Conservation (phyloP, 495 filamentous ascomycete species). For the Penicillium goetzii region DNA sequence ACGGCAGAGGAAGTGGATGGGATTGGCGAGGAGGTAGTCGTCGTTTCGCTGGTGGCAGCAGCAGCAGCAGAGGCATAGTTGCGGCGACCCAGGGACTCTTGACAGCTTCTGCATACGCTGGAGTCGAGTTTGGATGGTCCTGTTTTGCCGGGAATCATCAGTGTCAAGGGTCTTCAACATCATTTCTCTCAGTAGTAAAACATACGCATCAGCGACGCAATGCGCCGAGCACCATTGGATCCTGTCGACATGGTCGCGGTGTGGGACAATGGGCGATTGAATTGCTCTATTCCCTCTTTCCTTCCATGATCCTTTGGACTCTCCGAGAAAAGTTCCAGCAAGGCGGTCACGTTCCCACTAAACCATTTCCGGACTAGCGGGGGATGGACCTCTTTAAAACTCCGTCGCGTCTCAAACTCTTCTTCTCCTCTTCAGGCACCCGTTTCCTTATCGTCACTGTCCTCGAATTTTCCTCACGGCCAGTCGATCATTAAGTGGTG, state of each 20-base stretch:
- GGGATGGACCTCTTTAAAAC: constrained; percentile 21
- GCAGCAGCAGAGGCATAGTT: constrained; percentile 50
- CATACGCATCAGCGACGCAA: constrained; percentile 47
- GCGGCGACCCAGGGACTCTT: constrained; percentile 50
- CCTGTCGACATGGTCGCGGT: constrained; percentile 46
- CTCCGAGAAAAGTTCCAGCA: constrained; percentile 50
- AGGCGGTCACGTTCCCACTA: constrained; percentile 40
- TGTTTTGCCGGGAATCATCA: constrained; percentile 21
- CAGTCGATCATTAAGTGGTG: constrained; percentile 68
- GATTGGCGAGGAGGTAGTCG: constrained; percentile 25
- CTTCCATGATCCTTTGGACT: constrained; percentile 14
- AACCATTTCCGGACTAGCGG: constrained; percentile 28
- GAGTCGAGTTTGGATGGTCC: constrained; percentile 49
- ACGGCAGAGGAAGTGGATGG: constrained; percentile 37
- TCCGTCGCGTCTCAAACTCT: constrained; percentile 19
- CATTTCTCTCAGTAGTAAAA: background rate
- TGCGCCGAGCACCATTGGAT: constrained; percentile 51
- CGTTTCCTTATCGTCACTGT: constrained; percentile 68
- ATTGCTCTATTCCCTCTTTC: constrained; percentile 22
- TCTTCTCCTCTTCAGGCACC: constrained; percentile 50
- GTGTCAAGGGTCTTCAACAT: background rate
- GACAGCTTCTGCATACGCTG: constrained; percentile 56
- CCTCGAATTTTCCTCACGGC: constrained; percentile 48
- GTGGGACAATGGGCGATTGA: constrained; percentile 16
- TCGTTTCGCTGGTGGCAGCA: constrained; percentile 33